Percentiles rank a stretch among this genome's conserved stretches.
These are phyloP conservation scores for Pestalotiopsis sp. DNA, from an alignment of 2,329 filamentous ascomycete genomes.

Conservation along the genomic window DNA sequence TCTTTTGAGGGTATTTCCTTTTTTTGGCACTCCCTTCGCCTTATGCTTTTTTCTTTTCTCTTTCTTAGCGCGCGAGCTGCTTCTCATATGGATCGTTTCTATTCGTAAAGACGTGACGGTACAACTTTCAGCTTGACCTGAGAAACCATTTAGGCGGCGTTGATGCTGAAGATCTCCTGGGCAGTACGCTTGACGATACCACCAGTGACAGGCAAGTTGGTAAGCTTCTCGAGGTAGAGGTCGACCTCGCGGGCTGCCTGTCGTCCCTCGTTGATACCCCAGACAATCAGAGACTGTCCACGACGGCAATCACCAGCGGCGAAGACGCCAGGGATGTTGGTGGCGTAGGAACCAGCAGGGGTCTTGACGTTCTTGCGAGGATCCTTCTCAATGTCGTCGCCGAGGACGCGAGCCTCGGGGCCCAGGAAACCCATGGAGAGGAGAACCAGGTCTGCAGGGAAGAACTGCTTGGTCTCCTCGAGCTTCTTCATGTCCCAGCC, in stretches of 20 bases:
- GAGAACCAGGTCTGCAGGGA: constrained; percentile 92
- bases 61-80: background rate
- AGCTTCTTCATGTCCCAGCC: constrained; percentile 99
- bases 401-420: constrained; percentile 85
- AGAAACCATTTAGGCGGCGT: constrained; percentile 21
- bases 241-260: constrained; percentile 93
- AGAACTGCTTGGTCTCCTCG: constrained; percentile 91
- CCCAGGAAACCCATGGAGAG: constrained; percentile 98
- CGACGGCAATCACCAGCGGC: constrained; percentile 94
- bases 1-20: background rate
- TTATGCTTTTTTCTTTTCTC: background rate
- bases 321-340: constrained; percentile 87
- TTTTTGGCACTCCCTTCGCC: background rate
- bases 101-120: constrained; percentile 12
- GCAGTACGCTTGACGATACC: constrained; percentile 89
- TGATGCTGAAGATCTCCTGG: constrained; percentile 63
- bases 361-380: constrained; percentile 96
- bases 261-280: constrained; percentile 97
- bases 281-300: constrained; percentile 94
- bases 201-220: constrained; percentile 84
- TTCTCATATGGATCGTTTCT: background rate
- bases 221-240: constrained; percentile 79
- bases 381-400: constrained; percentile 89
- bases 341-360: constrained; percentile 81
- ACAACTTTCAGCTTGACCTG: background rate